phyloP scores from a whole-genome alignment of 2,329 filamentous ascomycete genomes.

The Aspergillus sojae region DNA sequence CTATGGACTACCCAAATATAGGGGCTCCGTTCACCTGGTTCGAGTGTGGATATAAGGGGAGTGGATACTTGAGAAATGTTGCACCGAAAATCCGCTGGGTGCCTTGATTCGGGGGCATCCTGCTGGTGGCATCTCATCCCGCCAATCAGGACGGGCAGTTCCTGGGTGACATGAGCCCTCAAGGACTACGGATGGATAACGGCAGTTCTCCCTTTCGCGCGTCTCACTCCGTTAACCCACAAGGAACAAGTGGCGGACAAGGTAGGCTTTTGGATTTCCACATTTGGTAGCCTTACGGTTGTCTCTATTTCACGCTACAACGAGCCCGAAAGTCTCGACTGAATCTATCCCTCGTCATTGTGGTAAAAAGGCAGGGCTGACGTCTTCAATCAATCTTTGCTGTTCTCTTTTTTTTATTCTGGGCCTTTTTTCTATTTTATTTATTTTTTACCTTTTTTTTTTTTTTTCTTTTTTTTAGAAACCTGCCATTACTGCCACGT shows the following conservation, averaged over 20 bases:
- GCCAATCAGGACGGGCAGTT: constrained; percentile 14
- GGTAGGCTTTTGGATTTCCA: background rate
- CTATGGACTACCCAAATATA: background rate
- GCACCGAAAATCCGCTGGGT: background rate
- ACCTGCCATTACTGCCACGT: background rate
- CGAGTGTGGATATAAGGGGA: background rate
- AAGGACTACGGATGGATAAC: background rate
- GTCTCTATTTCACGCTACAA: background rate
- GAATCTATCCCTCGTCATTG: background rate
- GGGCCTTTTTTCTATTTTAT: background rate
- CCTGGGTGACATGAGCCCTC: background rate
- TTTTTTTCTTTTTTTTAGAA: background rate
- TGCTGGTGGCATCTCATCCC: constrained; percentile 21
- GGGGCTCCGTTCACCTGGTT: background rate
- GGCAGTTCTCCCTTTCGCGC: constrained; percentile 1
- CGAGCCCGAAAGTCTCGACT: background rate
- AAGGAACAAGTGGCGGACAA: background rate
- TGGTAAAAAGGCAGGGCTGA: background rate
- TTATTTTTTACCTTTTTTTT: background rate
- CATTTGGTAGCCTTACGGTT: background rate
- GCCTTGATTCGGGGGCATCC: constrained; percentile 2
- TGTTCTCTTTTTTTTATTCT: background rate
- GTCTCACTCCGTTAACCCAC: background rate
- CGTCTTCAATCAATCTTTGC: background rate
- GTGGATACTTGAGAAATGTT: constrained; percentile 2